Conservation (phyloP, 805 yeast genomes). For the Saccharomycopsis sp. region DNA sequence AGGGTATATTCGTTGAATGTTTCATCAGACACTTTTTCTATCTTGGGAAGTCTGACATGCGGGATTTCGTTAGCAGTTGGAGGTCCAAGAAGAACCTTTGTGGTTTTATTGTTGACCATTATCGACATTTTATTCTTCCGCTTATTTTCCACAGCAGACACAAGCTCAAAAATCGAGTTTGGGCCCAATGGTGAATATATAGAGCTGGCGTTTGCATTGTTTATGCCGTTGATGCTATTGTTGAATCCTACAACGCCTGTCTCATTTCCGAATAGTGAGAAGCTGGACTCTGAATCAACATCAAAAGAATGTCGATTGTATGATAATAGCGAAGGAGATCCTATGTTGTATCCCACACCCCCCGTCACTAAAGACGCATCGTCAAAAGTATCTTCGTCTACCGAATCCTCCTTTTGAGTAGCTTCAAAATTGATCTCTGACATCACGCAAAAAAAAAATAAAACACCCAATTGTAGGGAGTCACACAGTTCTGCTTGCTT, state of each 20-base stretch:
- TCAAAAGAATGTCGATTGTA: slow-evolving; percentile 17
- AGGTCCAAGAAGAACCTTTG: slow-evolving; percentile 42
- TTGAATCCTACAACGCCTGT: background rate
- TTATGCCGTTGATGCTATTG: background rate
- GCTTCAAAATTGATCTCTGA: background rate
- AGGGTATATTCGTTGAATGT: slow-evolving; percentile 39
- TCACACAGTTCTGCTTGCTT: too few relatives aligned
- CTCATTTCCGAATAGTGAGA: slow-evolving; percentile 14
- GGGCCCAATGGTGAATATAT: slow-evolving; percentile 47
- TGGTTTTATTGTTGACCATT: slow-evolving; percentile 30
- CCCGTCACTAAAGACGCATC: slow-evolving; percentile 19
- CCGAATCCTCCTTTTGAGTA: background rate
- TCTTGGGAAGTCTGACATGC: slow-evolving; percentile 56
- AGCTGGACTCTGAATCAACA: slow-evolving; percentile 9
- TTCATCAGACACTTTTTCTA: slow-evolving; percentile 38
- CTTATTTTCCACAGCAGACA: slow-evolving; percentile 49
- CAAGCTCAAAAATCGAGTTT: slow-evolving; percentile 71
- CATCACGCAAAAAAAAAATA: background rate
- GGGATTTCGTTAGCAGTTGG: slow-evolving; percentile 87
- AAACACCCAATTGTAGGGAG: too few relatives aligned
- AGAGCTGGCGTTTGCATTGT: background rate
- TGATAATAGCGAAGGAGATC: slow-evolving; percentile 14
- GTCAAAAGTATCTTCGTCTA: slow-evolving; percentile 6
- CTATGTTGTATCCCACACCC: slow-evolving; percentile 21
- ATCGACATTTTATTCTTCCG: slow-evolving; percentile 28